Conservation (phyloP, 306 rosid species). For the Parietaria judaica region DNA sequence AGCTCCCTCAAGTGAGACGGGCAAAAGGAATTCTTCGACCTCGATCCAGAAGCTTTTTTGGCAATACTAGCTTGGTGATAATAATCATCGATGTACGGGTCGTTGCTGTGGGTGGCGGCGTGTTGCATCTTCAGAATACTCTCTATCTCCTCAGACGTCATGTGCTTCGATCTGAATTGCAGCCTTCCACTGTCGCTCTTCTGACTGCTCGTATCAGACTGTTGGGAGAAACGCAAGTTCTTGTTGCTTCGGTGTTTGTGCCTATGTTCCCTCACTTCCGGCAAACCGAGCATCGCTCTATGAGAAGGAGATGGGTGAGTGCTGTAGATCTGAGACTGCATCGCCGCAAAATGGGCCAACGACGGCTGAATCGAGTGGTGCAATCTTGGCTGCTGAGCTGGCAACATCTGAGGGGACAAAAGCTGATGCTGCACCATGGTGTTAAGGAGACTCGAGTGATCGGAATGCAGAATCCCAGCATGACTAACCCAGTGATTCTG, state of each 20-base stretch:
- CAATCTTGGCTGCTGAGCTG: constrained; percentile 51
- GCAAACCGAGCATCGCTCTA: constrained; percentile 66
- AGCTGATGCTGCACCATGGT: constrained; percentile 76
- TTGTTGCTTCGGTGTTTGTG: constrained; percentile 59
- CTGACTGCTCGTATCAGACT: constrained; percentile 48
- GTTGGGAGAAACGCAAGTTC: constrained; percentile 45
- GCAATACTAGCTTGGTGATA: constrained; percentile 90
- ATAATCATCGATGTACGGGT: constrained; percentile 95
- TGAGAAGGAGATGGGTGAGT: constrained; percentile 51
- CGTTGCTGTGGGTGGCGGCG: constrained; percentile 89
- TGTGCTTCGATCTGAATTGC: constrained; percentile 72
- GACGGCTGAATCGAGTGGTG: constrained; percentile 48
- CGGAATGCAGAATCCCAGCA: constrained; percentile 46
- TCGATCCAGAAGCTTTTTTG: constrained; percentile 62
- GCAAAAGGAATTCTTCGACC: constrained; percentile 69
- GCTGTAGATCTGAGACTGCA: constrained; percentile 41
- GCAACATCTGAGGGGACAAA: constrained; percentile 36
- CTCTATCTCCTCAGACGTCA: constrained; percentile 85
- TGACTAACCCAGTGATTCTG: constrained; percentile 48
- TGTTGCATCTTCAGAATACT: constrained; percentile 93
- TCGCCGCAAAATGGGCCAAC: constrained; percentile 42
- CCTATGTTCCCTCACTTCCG: constrained; percentile 79
- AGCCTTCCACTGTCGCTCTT: constrained; percentile 66
- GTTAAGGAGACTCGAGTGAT: constrained; percentile 47
- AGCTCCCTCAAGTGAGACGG: constrained; percentile 88